These are phyloP conservation scores for Plasmodium sp. DNA, from an alignment of 169 alveolate genomes.

Conservation along the genomic window DNA sequence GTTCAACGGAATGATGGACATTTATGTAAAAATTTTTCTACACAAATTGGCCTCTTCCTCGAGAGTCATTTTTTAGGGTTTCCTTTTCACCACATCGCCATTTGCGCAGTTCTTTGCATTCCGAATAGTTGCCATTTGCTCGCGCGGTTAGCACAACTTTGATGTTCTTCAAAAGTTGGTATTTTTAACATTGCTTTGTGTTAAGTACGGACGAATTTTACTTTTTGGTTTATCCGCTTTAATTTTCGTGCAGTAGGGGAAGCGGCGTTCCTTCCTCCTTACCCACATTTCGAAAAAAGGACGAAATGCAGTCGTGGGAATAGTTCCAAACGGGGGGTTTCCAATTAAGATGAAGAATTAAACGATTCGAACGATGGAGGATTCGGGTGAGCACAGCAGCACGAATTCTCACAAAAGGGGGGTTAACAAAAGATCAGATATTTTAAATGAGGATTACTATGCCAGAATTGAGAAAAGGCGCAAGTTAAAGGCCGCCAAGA, in stretches of 20 bases:
- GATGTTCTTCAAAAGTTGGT: background rate
- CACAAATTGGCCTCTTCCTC: background rate
- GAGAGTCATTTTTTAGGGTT: background rate
- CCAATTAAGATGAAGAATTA: background rate
- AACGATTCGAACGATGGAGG: conserved; percentile 27
- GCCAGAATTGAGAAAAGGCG: conserved; percentile 61
- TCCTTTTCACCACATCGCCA: background rate
- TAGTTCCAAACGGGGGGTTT: background rate
- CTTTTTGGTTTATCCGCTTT: background rate
- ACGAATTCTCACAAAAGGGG: background rate
- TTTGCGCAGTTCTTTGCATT: background rate
- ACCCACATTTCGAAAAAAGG: background rate
- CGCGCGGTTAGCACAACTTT: background rate
- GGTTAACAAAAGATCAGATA: conserved; percentile 31
- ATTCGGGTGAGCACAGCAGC: background rate
- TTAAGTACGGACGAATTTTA: background rate
- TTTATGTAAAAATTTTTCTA: background rate
- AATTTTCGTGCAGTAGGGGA: background rate
- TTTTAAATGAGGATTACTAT: conserved; percentile 66
- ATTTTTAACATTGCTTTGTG: background rate
- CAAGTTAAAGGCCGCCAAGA: conserved; percentile 45
- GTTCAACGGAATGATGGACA: background rate
- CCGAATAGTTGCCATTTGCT: background rate
- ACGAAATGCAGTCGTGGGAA: background rate
- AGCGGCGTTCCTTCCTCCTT: background rate